Evolutionary conservation across 306 rosid genomes (phyloP), one percentile per base, ranked within the genome.

Genomic region (Cucurbita moschata): DNA sequence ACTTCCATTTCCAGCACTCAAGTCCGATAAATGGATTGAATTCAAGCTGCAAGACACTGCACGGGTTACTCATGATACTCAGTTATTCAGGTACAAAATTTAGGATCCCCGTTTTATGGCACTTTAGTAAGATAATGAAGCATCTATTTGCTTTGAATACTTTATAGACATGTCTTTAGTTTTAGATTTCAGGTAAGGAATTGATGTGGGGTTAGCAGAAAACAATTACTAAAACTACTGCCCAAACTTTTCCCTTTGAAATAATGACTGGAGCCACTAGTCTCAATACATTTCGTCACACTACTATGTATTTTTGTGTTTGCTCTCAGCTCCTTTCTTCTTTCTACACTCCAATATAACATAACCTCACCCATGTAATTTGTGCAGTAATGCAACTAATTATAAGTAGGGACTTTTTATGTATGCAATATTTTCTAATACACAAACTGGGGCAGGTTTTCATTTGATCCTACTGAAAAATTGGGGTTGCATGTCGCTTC

Each of bases 41-140:
- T 92, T 92, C 81, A 88, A 87, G 96, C 73, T 92, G 85, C 96
- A 92, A 87, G 98, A 92, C 81, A 82, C 89, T 69, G 93, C 96
- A 54, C 82, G 92, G 80, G 96, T 92, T 77, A 87, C 88, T 86
- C 96, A 92, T 78, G 85, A 92, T 76, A 83, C 93, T 51, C 85
- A 90, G 26, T 81, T 92, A 51, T 92, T 85, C 90, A 92, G 96
- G 98, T 89, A 84, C 57, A 42, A 26, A 35, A 50, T 70, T 8
- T 70, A 50, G 44, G 43, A 8, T 69, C 14, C 15, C 26, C 23
- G 12, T 69, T 26, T 49, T 46, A 14, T 49, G 23, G 73, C 30
- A 12, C 15, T 69, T 21, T 19, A 46, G 73, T 21, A 23, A 46
- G 40, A 23, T 50, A 49, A 49, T 49, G 11, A 69, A 69, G 43